These are phyloP conservation scores for Trichoderma semiorbis DNA, from an alignment of 2,329 filamentous ascomycete genomes.

Conservation along the genomic window DNA sequence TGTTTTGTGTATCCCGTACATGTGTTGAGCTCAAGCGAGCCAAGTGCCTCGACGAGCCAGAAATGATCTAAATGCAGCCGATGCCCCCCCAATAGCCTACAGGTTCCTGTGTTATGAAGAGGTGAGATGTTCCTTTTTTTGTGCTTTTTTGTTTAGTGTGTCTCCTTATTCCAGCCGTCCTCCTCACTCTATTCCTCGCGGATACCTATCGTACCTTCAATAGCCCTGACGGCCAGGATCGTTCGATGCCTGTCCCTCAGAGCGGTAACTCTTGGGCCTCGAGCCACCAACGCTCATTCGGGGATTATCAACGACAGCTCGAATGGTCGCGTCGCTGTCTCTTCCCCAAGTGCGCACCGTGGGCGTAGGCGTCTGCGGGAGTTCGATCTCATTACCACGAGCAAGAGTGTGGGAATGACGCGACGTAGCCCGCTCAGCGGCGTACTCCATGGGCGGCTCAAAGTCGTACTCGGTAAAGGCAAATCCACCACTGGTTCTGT, in stretches of 20 bases:
- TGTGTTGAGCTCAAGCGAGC: background rate
- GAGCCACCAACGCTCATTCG: background rate
- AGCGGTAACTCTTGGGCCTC: background rate
- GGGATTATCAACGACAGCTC: background rate
- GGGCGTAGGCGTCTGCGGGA: background rate
- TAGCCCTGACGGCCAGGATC: background rate
- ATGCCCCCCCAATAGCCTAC: background rate
- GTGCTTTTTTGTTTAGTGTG: background rate
- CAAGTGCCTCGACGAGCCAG: background rate
- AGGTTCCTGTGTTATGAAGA: background rate
- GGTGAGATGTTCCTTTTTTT: background rate
- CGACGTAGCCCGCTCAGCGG: background rate
- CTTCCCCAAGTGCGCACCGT: conserved; percentile 1
- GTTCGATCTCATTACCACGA: background rate
- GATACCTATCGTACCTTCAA: background rate
- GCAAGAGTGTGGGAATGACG: background rate
- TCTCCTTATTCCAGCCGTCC: background rate
- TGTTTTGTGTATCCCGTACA: background rate
- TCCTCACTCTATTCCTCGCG: background rate
- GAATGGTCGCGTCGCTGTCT: background rate
- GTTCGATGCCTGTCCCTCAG: background rate
- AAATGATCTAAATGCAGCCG: background rate
- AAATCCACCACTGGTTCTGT: background rate
- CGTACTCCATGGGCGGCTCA: background rate
- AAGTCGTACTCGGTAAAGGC: background rate